Evolutionary conservation across 257 asterid genomes (phyloP).

Genomic region (Solanum dulcamara): DNA sequence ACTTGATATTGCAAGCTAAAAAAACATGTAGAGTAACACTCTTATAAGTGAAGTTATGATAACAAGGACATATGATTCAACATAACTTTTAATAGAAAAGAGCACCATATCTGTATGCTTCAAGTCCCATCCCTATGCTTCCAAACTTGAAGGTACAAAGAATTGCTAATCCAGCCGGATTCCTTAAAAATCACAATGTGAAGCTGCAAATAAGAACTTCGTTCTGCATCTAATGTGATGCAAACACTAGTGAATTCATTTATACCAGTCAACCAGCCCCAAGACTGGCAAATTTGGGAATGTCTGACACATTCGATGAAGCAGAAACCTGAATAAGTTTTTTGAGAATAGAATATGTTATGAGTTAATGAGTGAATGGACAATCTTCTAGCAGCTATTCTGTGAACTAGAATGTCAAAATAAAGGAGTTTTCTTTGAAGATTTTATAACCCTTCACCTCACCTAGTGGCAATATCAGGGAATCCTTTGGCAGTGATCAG

Average conservation of each 20-base stretch:
- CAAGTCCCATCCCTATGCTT: constrained; percentile 90
- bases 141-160: constrained; percentile 91
- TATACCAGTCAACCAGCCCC: constrained; percentile 90
- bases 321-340: constrained; percentile 41
- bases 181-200: constrained; percentile 31
- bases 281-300: constrained; percentile 64
- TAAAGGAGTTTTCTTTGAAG: not conserved
- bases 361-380: not conserved
- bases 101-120: constrained; percentile 84
- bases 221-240: not conserved
- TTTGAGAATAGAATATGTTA: not conserved
- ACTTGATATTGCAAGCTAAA: constrained; percentile 78
- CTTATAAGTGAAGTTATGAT: not conserved
- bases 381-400: not conserved
- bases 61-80: not conserved
- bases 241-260: not conserved
- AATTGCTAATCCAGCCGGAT: constrained; percentile 95
- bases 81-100: not conserved
- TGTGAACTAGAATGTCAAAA: not conserved
- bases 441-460: not conserved
- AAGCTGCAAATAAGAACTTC: not conserved
- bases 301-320: constrained; percentile 62
- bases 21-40: not conserved
- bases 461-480: constrained; percentile 96
- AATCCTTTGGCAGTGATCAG: constrained; percentile 92